Conservation (phyloP, 2,329 filamentous ascomycete species). For the Penicillium sp. region DNA sequence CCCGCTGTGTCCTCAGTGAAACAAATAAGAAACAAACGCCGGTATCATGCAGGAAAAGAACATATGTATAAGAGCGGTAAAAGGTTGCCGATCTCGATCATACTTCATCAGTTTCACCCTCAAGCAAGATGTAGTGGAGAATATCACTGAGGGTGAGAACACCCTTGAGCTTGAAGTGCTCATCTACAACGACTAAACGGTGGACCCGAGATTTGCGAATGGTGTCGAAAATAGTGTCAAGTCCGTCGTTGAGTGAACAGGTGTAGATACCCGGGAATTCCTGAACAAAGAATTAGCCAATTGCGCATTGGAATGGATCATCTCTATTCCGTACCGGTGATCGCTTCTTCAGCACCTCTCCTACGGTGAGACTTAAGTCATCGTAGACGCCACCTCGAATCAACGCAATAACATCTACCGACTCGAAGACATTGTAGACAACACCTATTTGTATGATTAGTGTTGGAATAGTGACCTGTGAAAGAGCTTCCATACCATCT, state of each 20-base stretch:
- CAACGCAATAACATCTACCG: conserved; percentile 92
- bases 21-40: conserved; percentile 29
- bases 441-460: conserved; percentile 46
- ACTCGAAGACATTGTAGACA: conserved; percentile 95
- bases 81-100: conserved; percentile 21
- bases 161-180: conserved; percentile 80
- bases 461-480: background rate
- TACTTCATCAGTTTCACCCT: conserved; percentile 66
- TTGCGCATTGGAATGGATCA: background rate
- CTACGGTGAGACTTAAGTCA: conserved; percentile 80
- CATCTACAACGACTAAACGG: conserved; percentile 88
- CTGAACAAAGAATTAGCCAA: conserved; percentile 34
- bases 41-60: conserved; percentile 30
- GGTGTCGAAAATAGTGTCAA: conserved; percentile 96
- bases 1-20: background rate
- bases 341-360: conserved; percentile 83
- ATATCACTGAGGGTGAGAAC: conserved; percentile 95
- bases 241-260: conserved; percentile 83
- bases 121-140: conserved; percentile 85
- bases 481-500: conserved; percentile 50
- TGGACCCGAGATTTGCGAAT: conserved; percentile 94
- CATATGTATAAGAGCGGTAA: conserved; percentile 22
- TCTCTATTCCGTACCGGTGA: conserved; percentile 60
- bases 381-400: conserved; percentile 94
- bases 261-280: conserved; percentile 98